These are phyloP conservation scores for Zelonia costaricensis DNA, from an alignment of 208 protist genomes.

Conservation along the genomic window DNA sequence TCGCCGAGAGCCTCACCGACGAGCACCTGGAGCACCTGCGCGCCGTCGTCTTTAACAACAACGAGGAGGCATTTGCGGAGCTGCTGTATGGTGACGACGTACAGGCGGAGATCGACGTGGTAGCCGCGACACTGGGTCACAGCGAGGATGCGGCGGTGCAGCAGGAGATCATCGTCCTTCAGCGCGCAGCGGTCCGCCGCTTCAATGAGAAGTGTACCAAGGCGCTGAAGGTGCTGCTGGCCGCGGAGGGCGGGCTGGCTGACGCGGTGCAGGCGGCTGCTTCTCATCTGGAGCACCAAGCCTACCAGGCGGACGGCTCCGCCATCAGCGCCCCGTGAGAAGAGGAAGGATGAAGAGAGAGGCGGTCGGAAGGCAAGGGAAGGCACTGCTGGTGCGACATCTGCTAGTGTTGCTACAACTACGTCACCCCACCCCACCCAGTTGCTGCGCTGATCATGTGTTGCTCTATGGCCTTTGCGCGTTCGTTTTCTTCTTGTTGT, in stretches of 20 bases:
- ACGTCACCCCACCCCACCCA: too few species aligned
- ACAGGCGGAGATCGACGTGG: slow-evolving; percentile 31
- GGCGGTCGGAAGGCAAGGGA: neutral
- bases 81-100: slow-evolving; percentile 86
- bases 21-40: slow-evolving; percentile 71
- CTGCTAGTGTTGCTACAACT: too few species aligned
- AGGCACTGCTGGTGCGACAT: too few species aligned
- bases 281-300: slow-evolving; percentile 22
- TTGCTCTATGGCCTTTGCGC: too few species aligned
- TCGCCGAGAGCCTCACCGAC: slow-evolving; percentile 75
- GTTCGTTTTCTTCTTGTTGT: too few species aligned
- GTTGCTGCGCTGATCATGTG: too few species aligned
- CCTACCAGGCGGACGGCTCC: slow-evolving; percentile 3
- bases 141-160: slow-evolving; percentile 31
- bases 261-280: slow-evolving; percentile 38
- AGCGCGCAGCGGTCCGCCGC: slow-evolving; percentile 31
- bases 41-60: slow-evolving; percentile 57
- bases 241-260: slow-evolving; percentile 19
- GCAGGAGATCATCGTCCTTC: slow-evolving; percentile 31
- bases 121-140: slow-evolving; percentile 24
- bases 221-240: slow-evolving; percentile 23
- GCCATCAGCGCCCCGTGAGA: neutral
- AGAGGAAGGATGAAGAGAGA: neutral
- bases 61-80: slow-evolving; percentile 81
- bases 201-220: slow-evolving; percentile 48